These are phyloP conservation scores for Tolypocladium amazonense DNA, from an alignment of 2,329 filamentous ascomycete genomes.

Conservation along the genomic window DNA sequence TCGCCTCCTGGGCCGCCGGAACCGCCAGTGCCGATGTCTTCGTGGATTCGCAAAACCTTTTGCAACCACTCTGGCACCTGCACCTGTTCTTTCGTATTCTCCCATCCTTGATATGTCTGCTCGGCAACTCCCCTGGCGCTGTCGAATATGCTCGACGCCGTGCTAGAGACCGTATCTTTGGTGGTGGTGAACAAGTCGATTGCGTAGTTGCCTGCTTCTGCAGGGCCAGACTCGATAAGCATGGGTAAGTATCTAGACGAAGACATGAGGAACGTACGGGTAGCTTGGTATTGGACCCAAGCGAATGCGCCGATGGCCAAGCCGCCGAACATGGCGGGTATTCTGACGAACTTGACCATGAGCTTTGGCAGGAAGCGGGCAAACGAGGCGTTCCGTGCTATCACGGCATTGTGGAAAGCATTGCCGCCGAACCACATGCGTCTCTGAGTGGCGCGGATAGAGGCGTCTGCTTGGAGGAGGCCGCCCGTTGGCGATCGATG, in stretches of 20 bases:
- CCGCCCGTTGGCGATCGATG: constrained; percentile 59
- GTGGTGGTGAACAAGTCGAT: constrained; percentile 63
- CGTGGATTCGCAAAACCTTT: constrained; percentile 54
- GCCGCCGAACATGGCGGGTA: constrained; percentile 87
- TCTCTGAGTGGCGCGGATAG: constrained; percentile 48
- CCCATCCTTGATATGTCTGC: constrained; percentile 73
- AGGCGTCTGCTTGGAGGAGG: constrained; percentile 54
- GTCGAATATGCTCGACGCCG: constrained; percentile 60
- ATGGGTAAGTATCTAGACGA: neutral
- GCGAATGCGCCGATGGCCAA: constrained; percentile 77
- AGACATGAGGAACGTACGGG: constrained; percentile 46
- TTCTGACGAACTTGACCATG: constrained; percentile 75
- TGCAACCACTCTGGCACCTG: constrained; percentile 69
- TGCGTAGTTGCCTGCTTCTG: constrained; percentile 38
- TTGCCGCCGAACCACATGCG: constrained; percentile 73
- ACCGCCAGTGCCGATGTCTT: constrained; percentile 44
- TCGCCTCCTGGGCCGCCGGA: constrained; percentile 35
- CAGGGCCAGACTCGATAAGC: constrained; percentile 12
- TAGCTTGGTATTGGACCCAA: constrained; percentile 93
- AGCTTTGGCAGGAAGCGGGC: constrained; percentile 68
- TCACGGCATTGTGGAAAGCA: constrained; percentile 70
- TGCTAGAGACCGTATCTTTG: constrained; percentile 57
- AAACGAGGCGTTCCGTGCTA: constrained; percentile 54
- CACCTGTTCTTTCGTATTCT: constrained; percentile 68
- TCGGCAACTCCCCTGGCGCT: constrained; percentile 65